These are phyloP conservation scores for Ceriops zippeliana DNA, from an alignment of 345 rosid species.

Conservation along the genomic window DNA sequence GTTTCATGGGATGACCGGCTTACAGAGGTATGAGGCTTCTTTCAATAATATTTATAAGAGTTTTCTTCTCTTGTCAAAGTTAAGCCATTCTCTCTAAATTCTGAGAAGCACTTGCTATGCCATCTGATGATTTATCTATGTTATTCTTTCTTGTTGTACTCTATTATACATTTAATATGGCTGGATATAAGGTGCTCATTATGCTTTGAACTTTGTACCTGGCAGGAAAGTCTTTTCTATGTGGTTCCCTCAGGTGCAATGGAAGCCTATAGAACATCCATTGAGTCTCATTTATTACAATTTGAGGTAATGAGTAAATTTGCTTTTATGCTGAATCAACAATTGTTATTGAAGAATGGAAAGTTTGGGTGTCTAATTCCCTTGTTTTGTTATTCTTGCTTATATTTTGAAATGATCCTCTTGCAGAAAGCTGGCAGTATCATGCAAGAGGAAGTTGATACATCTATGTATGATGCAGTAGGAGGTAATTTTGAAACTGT, in stretches of 20 bases:
- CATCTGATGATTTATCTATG: neutral
- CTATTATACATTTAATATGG: conserved; percentile 2
- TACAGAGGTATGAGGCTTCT: conserved; percentile 64
- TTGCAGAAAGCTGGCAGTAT: conserved; percentile 64
- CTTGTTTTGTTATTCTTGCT: conserved; percentile 8
- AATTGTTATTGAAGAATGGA: neutral
- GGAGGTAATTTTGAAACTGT: conserved; percentile 52
- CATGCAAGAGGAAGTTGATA: conserved; percentile 86
- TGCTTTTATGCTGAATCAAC: neutral
- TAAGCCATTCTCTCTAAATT: neutral
- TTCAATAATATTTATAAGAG: neutral
- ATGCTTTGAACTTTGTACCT: conserved; percentile 18
- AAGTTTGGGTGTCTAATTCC: neutral
- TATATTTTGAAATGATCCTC: neutral
- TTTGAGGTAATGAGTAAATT: conserved; percentile 40
- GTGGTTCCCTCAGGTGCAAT: conserved; percentile 82
- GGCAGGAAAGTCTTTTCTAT: conserved; percentile 93
- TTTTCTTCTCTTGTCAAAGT: conserved; percentile 1
- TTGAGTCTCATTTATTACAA: conserved; percentile 64
- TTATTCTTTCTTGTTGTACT: neutral
- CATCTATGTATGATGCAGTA: conserved; percentile 57
- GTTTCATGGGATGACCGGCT: conserved; percentile 63
- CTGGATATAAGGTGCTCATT: conserved; percentile 7
- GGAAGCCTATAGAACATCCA: conserved; percentile 68
- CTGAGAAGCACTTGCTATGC: neutral